Percentiles rank a stretch among this genome's conserved stretches.
Evolutionary conservation across 108 stramenopile species (phyloP).

Genomic region (Poteriospumella lacustris): DNA sequence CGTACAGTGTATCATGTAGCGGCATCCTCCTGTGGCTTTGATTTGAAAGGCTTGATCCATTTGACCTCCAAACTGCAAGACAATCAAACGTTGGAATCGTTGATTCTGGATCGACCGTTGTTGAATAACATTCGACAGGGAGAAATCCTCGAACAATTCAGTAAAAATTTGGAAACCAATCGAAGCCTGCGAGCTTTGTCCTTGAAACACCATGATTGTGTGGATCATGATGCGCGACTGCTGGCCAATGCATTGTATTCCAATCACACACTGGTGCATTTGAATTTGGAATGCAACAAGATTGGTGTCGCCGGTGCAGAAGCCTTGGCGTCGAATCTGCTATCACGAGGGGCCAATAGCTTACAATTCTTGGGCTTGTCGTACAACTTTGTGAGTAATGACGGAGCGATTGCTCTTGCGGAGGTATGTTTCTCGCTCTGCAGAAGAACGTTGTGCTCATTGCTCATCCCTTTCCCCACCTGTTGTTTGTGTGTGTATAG

Average conservation of each 20-base stretch:
- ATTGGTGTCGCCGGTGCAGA: slow-evolving; percentile 2
- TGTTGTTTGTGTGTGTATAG: not conserved
- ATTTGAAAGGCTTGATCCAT: not conserved
- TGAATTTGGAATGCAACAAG: slow-evolving; percentile 4
- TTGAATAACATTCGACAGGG: not conserved
- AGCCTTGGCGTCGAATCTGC: not conserved
- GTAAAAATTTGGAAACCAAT: not conserved
- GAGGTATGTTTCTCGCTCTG: no score
- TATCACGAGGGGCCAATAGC: not conserved
- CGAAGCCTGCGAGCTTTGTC: not conserved
- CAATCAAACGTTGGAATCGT: not conserved
- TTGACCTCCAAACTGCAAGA: not conserved
- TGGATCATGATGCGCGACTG: not conserved
- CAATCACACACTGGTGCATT: not conserved
- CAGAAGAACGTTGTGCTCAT: no score
- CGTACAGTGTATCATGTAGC: not conserved
- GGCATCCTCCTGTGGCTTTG: not conserved
- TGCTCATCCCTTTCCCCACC: not conserved
- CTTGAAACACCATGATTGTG: not conserved
- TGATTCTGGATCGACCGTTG: not conserved
- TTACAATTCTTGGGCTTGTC: not conserved
- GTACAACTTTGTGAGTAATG: not conserved
- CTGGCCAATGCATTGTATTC: not conserved
- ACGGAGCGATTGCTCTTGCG: slow-evolving; percentile 14
- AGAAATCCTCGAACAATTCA: not conserved